Evolutionary conservation across 1,139 yeast genomes (phyloP).

Genomic region (Candida sp.): DNA sequence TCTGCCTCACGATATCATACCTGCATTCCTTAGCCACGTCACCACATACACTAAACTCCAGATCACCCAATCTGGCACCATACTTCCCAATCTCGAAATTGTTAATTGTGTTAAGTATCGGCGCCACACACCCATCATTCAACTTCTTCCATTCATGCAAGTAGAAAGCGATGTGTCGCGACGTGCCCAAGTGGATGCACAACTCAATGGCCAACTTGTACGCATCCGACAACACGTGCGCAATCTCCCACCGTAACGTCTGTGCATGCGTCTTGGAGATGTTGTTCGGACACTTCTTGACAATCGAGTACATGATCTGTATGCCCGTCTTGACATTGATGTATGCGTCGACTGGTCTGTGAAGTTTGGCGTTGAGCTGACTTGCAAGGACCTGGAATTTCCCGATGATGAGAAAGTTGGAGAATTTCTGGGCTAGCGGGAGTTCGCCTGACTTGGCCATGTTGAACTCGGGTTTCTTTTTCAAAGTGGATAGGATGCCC

Average conservation of each 20-base stretch:
- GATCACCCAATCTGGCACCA: conserved; percentile 15
- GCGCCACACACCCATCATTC: conserved; percentile 24
- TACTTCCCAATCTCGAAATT: conserved; percentile 21
- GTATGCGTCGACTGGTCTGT: conserved; percentile 27
- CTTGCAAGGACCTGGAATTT: conserved; percentile 36
- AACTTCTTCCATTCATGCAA: conserved; percentile 49
- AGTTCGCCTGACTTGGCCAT: conserved; percentile 17
- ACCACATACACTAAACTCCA: conserved; percentile 8
- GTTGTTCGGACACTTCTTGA: conserved; percentile 33
- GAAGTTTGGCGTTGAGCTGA: conserved; percentile 17
- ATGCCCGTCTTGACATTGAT: conserved; percentile 37
- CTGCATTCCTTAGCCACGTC: background rate
- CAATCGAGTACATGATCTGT: conserved; percentile 44
- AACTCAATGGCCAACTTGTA: conserved; percentile 39
- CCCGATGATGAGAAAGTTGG: conserved; percentile 38
- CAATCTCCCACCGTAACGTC: conserved; percentile 39
- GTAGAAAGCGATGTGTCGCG: conserved; percentile 58
- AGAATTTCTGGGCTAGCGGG: conserved; percentile 28
- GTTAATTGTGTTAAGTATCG: conserved; percentile 31
- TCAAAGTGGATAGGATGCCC: conserved; percentile 26
- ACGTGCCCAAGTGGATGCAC: conserved; percentile 50
- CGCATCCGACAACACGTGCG: conserved; percentile 32
- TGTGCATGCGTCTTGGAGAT: conserved; percentile 22
- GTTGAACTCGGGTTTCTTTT: conserved; percentile 32
- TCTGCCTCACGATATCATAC: conserved; percentile 6